phyloP scores from a whole-genome alignment of 192 early-diverging fungal species.

The Podila epigama region DNA sequence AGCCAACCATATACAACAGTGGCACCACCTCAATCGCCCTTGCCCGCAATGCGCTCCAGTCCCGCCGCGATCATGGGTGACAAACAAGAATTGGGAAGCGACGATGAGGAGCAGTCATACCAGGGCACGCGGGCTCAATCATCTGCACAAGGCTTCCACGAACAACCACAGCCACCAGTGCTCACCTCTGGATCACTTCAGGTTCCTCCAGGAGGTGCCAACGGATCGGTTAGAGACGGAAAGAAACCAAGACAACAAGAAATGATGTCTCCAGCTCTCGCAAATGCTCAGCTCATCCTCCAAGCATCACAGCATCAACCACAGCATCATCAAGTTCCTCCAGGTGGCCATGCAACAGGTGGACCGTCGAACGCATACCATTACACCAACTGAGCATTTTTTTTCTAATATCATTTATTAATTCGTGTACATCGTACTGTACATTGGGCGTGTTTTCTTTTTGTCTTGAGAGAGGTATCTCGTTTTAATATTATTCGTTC shows the following conservation, averaged over 20 bases:
- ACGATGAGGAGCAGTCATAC: not conserved
- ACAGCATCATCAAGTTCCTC: not conserved
- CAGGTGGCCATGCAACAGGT: not conserved
- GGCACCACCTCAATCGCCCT: not conserved
- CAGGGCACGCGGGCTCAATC: not conserved
- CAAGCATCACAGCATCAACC: conserved; percentile 13
- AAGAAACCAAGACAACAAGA: not conserved
- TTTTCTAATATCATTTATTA: too few relatives aligned
- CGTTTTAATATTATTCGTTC: too few relatives aligned
- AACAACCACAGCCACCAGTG: not conserved
- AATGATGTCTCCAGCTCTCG: conserved; percentile 23
- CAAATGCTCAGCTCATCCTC: conserved; percentile 36
- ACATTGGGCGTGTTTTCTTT: too few relatives aligned
- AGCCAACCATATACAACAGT: not conserved
- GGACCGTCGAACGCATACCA: not conserved
- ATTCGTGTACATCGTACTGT: too few relatives aligned
- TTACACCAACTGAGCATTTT: not conserved
- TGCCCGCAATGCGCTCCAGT: not conserved
- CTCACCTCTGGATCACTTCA: not conserved
- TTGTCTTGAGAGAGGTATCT: too few relatives aligned
- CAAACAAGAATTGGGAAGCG: conserved; percentile 1
- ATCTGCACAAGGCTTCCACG: not conserved
- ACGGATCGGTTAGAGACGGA: too few relatives aligned
- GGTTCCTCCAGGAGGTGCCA: not conserved
- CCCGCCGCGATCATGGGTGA: not conserved